Percentiles rank a stretch among this genome's conserved stretches.
phyloP scores from a whole-genome alignment of 345 rosid genomes.

The Eucalyptus sp. region DNA sequence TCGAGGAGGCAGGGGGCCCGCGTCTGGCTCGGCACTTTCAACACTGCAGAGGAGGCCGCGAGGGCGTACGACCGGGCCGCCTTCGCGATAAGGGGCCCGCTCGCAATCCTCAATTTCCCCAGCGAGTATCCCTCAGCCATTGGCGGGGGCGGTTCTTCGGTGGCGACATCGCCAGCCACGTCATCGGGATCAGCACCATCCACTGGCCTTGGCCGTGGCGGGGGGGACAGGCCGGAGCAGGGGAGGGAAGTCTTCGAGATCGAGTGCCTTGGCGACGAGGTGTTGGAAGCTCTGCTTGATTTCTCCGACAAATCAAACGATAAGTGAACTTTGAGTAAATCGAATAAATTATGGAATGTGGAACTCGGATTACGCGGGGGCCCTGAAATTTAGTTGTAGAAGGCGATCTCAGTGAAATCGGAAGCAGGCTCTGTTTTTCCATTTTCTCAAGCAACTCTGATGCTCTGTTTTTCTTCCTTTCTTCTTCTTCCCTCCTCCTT shows the following conservation, averaged over 20 bases:
- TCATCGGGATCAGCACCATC: conserved; percentile 1
- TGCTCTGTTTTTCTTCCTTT: not conserved
- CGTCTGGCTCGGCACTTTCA: conserved; percentile 84
- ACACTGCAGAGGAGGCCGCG: conserved; percentile 69
- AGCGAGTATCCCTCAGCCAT: conserved; percentile 25
- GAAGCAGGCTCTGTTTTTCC: not conserved
- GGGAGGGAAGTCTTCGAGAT: conserved; percentile 28
- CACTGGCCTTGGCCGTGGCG: not conserved
- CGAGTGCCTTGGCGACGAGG: conserved; percentile 41
- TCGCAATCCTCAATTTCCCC: conserved; percentile 74
- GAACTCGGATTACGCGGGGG: not conserved
- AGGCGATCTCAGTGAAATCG: not conserved
- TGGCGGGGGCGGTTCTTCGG: not conserved
- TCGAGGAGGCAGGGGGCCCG: conserved; percentile 53
- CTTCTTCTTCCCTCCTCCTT: not conserved
- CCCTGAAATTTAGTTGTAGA: not conserved
- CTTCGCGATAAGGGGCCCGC: conserved; percentile 49
- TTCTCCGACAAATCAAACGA: conserved; percentile 10
- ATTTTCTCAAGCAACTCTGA: not conserved
- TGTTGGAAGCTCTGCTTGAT: conserved; percentile 48
- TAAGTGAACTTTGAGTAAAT: not conserved
- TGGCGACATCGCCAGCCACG: not conserved
- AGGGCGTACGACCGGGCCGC: conserved; percentile 82
- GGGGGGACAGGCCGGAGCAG: not conserved
- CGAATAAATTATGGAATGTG: not conserved